phyloP scores from a whole-genome alignment of 371 early-diverging fungal genomes.

The Haplosporangium sp. region DNA sequence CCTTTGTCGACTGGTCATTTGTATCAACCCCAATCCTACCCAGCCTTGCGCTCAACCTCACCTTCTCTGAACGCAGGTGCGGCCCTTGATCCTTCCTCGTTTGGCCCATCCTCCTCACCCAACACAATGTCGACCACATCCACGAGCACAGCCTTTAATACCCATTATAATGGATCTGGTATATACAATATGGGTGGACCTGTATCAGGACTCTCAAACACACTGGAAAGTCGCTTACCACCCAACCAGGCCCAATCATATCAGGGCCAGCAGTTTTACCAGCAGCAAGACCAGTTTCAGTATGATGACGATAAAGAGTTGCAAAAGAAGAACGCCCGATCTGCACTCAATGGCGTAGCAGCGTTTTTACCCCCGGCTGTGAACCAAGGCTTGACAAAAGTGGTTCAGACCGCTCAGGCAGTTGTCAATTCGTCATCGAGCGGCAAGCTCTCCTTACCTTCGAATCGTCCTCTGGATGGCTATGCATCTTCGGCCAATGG shows the following conservation, averaged over 20 bases:
- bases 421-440: slow-evolving; percentile 16
- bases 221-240: slow-evolving; percentile 22
- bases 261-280: slow-evolving; percentile 17
- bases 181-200: slow-evolving; percentile 23
- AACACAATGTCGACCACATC: neutral
- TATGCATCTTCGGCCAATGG: slow-evolving; percentile 3
- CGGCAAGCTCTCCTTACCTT: slow-evolving; percentile 34
- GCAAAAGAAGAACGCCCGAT: slow-evolving; percentile 43
- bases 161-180: slow-evolving; percentile 27
- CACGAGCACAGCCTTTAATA: slow-evolving; percentile 9
- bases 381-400: slow-evolving; percentile 46
- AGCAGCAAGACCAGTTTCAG: slow-evolving; percentile 16
- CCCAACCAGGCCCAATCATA: slow-evolving; percentile 23
- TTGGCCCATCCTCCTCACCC: slow-evolving; percentile 17
- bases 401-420: slow-evolving; percentile 33
- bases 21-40: slow-evolving; percentile 39
- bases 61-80: slow-evolving; percentile 19
- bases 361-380: slow-evolving; percentile 40
- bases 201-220: slow-evolving; percentile 8
- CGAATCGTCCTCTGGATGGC: slow-evolving; percentile 26
- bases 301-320: slow-evolving; percentile 42
- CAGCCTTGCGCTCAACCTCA: slow-evolving; percentile 41
- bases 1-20: slow-evolving; percentile 31
- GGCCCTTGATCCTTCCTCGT: slow-evolving; percentile 28
- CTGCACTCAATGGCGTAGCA: slow-evolving; percentile 35